These are phyloP conservation scores for Candida sojae DNA, from an alignment of 1,139 yeast species.

Conservation along the genomic window DNA sequence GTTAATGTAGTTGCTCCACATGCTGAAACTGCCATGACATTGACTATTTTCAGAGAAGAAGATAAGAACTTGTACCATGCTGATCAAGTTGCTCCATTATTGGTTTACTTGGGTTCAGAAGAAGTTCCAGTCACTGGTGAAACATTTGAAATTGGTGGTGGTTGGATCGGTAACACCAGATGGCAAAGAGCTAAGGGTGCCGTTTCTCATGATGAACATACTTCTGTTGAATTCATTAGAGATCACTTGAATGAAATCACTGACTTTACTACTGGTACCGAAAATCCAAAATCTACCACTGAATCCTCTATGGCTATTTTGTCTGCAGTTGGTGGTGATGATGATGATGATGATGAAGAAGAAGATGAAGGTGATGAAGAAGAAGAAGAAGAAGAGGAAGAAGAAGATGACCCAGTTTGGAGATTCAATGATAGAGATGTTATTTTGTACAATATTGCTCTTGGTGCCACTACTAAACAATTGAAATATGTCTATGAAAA, in stretches of 20 bases:
- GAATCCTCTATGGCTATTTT: slow-evolving; percentile 82
- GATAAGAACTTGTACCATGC: slow-evolving; percentile 87
- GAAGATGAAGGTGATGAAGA: slow-evolving; percentile 55
- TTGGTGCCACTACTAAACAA: slow-evolving; percentile 83
- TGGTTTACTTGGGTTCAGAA: slow-evolving; percentile 75
- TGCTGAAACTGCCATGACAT: slow-evolving; percentile 97
- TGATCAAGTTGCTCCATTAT: slow-evolving; percentile 86
- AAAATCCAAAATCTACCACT: slow-evolving; percentile 63
- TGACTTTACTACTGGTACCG: slow-evolving; percentile 63
- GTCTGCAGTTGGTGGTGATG: slow-evolving; percentile 60
- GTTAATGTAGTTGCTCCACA: slow-evolving; percentile 93
- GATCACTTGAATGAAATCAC: slow-evolving; percentile 66
- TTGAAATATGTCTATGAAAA: slow-evolving; percentile 81
- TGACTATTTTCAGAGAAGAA: slow-evolving; percentile 73
- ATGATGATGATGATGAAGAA: slow-evolving; percentile 49
- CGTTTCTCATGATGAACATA: slow-evolving; percentile 55
- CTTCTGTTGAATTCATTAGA: slow-evolving; percentile 70
- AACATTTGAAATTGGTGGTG: slow-evolving; percentile 64
- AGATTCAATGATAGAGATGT: slow-evolving; percentile 67
- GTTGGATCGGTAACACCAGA: slow-evolving; percentile 94
- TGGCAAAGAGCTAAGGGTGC: slow-evolving; percentile 94
- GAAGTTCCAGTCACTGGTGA: slow-evolving; percentile 57
- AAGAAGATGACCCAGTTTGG: slow-evolving; percentile 42
- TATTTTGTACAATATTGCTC: slow-evolving; percentile 83
- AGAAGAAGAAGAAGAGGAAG: slow-evolving; percentile 49